Base-by-base conservation (phyloP, 371 early-diverging fungal species). In the Blakeslea trispora region DNA sequence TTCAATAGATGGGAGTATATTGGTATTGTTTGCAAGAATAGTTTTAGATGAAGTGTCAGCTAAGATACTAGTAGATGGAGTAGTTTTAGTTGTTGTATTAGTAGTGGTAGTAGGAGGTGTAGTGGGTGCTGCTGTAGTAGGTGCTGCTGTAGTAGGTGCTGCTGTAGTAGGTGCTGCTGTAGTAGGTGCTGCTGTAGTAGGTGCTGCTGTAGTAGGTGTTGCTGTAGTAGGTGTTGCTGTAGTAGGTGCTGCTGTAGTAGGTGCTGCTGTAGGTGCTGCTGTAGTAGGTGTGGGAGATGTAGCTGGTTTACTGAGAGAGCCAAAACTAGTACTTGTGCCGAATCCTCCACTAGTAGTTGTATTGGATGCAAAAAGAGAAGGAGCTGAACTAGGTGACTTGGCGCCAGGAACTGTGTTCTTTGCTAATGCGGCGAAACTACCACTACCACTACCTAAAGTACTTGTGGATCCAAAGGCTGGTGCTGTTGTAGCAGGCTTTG, bases 391-490 rank as follows among this genome's bases (percentile, higher is more conserved):
- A 18, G 50, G 28, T 5, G 28, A 28, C 28, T 28, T 28, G 3
- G 28, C 28, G 7, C 7, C 28, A 44, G 45, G 24, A 7, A 60
- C 60, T 3, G 60, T 60, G 19, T 49, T 51, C 42, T 63, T 53
- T 3, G 69, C 56, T 0, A 59, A 32, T 9, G 59, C 19, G 0
- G 64, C 67, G 55, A 69, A 67, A 6, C 50, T 23, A 0, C 53
- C 34, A 17, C 35, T 22, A 6, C n/a, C n/a, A 28, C 28, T 28
- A 5, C 64, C 67, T 41, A 65, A 46, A 15, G 57, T 21, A 1
- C 57, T 44, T 5, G 53, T 49, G 5, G 65, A 57, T 0, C 70
- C 69, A 52, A 63, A 66, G 1, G 66, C 43, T 18, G 66, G 51
- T 0, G 50, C 15, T 14, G 61, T 8, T 3, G 61, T 41, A 18